These are phyloP conservation scores for Ascochyta rabiei DNA, from an alignment of 2,329 filamentous ascomycete genomes.

Conservation along the genomic window DNA sequence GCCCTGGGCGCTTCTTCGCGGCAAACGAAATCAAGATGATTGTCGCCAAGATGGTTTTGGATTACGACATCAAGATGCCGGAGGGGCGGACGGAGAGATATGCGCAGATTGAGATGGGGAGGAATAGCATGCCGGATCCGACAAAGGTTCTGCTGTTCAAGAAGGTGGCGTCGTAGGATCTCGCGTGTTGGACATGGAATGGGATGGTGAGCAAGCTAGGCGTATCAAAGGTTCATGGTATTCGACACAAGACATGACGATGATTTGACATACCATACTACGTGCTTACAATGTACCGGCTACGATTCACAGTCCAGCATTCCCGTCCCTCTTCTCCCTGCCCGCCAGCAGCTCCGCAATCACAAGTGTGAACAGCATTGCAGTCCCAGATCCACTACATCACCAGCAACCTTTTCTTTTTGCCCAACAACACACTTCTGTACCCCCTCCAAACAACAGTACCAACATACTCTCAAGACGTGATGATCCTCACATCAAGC, in stretches of 20 bases:
- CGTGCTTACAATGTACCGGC: slow-evolving; percentile 28
- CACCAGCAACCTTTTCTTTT: slow-evolving; percentile 2
- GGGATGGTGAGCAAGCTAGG: too few relatives aligned
- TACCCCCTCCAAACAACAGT: neutral
- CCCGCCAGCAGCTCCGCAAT: slow-evolving; percentile 48
- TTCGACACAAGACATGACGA: neutral
- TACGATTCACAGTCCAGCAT: slow-evolving; percentile 57
- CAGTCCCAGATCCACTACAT: slow-evolving; percentile 45
- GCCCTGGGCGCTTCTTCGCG: slow-evolving; percentile 45
- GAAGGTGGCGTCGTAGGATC: slow-evolving; percentile 16
- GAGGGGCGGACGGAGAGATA: slow-evolving; percentile 25
- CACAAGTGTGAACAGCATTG: slow-evolving; percentile 46
- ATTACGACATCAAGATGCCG: slow-evolving; percentile 38
- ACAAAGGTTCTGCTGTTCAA: slow-evolving; percentile 26
- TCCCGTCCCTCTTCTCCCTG: slow-evolving; percentile 56
- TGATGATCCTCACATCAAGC: slow-evolving; percentile 45
- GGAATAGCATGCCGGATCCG: slow-evolving; percentile 17
- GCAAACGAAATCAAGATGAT: slow-evolving; percentile 45
- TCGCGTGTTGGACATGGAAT: neutral
- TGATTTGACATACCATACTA: neutral
- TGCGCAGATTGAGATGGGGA: slow-evolving; percentile 22
- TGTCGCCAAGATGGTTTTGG: slow-evolving; percentile 31
- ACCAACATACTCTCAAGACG: slow-evolving; percentile 41
- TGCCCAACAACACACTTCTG: neutral
- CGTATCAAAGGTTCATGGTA: neutral